These are phyloP conservation scores for Cordyceps pruinosa DNA, from an alignment of 2,329 filamentous ascomycete genomes.

Conservation along the genomic window DNA sequence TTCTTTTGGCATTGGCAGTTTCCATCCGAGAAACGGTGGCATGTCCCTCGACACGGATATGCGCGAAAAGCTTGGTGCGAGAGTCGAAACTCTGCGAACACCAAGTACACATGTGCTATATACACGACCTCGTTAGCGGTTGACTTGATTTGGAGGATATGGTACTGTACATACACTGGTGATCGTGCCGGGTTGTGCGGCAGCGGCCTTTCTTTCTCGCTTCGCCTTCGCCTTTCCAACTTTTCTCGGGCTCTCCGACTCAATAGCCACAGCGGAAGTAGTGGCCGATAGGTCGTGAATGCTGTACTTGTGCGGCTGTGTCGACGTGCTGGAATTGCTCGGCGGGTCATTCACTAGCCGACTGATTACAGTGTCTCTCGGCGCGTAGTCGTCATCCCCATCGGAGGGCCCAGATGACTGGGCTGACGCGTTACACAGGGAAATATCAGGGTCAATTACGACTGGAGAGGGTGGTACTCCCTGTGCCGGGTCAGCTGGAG, in stretches of 20 bases:
- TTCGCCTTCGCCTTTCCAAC: constrained; percentile 46
- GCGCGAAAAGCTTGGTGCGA: constrained; percentile 64
- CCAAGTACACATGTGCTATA: constrained; percentile 36
- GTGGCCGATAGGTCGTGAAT: constrained; percentile 14
- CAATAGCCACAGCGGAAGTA: constrained; percentile 21
- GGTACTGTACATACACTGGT: constrained; percentile 18
- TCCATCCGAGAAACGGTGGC: constrained; percentile 35
- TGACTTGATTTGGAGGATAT: background rate
- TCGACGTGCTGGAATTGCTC: background rate
- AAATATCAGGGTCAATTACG: too few species aligned
- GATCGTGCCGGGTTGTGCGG: constrained; percentile 29
- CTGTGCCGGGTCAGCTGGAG: background rate
- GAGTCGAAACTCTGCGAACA: constrained; percentile 48
- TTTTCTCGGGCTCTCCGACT: constrained; percentile 30
- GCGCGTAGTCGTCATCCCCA: constrained; percentile 39
- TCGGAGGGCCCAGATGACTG: background rate
- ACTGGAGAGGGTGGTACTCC: background rate
- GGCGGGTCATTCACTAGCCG: constrained; percentile 24
- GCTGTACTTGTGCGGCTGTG: background rate
- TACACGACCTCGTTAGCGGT: background rate
- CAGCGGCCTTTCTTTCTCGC: constrained; percentile 40
- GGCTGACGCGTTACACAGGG: background rate
- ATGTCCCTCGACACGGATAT: constrained; percentile 61
- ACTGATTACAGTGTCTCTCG: constrained; percentile 36
- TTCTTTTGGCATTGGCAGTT: background rate